Conservation (phyloP, 1,284 basidiomycete genomes). For the Ceratobasidium papillatum region DNA sequence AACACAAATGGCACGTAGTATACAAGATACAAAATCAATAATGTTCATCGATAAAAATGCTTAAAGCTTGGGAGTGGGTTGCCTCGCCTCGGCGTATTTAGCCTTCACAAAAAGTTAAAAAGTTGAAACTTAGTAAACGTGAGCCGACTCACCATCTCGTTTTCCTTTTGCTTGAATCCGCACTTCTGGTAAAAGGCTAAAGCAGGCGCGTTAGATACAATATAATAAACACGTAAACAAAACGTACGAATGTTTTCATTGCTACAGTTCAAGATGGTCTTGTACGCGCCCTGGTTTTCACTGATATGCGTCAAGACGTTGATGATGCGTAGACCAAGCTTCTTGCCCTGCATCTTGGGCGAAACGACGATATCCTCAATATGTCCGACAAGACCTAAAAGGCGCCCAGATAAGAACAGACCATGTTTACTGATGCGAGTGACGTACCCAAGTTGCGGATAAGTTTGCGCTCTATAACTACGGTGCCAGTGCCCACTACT, state of each 20-base stretch:
- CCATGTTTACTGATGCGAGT: background rate
- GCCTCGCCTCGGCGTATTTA: conserved; percentile 26
- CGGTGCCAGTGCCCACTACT: conserved; percentile 85
- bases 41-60: background rate
- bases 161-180: conserved; percentile 87
- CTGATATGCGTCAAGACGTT: conserved; percentile 82
- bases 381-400: conserved; percentile 82
- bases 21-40: background rate
- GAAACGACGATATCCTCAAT: conserved; percentile 98
- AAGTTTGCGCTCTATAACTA: conserved; percentile 95
- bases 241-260: conserved; percentile 88
- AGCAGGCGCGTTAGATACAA: conserved; percentile 40
- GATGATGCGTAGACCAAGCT: conserved; percentile 88
- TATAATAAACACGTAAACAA: conserved; percentile 8
- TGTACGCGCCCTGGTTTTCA: conserved; percentile 83
- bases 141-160: conserved; percentile 75
- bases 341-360: conserved; percentile 86
- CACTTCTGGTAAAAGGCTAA: conserved; percentile 97
- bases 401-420: conserved; percentile 1
- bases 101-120: background rate
- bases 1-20: conserved; percentile 14
- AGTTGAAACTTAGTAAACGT: background rate
- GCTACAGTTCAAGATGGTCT: conserved; percentile 96
- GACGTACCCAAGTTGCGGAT: conserved; percentile 57
- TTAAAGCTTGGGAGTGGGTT: conserved; percentile 22